Conservation (phyloP, 306 rosid genomes). For the Quercus suber region DNA sequence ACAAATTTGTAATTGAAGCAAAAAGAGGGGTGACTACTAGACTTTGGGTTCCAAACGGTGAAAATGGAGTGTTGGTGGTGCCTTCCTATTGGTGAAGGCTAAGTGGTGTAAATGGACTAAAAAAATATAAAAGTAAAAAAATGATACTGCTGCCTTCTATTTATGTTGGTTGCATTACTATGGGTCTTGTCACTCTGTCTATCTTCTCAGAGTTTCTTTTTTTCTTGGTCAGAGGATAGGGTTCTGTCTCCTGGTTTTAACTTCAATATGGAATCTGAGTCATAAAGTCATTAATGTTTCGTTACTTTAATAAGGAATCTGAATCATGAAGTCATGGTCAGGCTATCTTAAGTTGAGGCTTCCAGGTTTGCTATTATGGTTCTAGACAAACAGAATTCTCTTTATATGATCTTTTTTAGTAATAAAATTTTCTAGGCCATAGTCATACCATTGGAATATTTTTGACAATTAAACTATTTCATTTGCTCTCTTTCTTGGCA, state of each 20-base stretch:
- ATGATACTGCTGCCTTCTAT: too few species aligned
- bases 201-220: neutral
- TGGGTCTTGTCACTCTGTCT: neutral
- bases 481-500: conserved; percentile 1
- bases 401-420: neutral
- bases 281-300: neutral
- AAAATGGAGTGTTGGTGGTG: neutral
- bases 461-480: neutral
- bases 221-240: neutral
- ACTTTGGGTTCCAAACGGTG: neutral
- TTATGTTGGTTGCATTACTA: neutral
- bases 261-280: neutral
- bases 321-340: neutral
- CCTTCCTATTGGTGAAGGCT: too few species aligned
- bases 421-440: neutral
- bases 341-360: neutral
- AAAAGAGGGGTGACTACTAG: neutral
- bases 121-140: too few species aligned
- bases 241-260: neutral
- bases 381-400: neutral
- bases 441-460: neutral
- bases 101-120: too few species aligned
- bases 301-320: too few species aligned
- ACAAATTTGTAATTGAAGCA: neutral
- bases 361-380: neutral